phyloP scores from a whole-genome alignment of 177 flowering plant genomes.

The Vitis hybrid region DNA sequence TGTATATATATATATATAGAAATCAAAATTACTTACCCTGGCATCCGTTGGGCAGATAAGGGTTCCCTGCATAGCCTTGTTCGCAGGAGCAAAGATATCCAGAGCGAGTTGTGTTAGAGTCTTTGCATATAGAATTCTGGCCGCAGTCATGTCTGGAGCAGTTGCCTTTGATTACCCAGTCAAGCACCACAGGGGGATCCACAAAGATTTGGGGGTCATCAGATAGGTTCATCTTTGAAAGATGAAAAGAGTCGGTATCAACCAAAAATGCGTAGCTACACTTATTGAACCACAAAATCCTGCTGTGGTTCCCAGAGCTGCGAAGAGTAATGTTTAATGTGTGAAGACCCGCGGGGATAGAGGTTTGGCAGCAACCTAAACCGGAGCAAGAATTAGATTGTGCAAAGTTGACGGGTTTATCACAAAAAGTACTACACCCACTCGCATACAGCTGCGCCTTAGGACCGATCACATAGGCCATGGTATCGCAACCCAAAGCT shows the following conservation, averaged over 20 bases:
- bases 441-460: background rate
- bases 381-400: conserved; percentile 1
- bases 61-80: conserved; percentile 2
- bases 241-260: background rate
- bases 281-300: background rate
- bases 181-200: no score
- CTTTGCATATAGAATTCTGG: no score
- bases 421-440: background rate
- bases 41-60: conserved; percentile 8
- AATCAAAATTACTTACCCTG: background rate
- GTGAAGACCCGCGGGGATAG: background rate
- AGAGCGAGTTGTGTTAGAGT: background rate
- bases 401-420: background rate
- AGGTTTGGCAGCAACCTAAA: conserved; percentile 6
- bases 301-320: background rate
- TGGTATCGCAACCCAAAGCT: conserved; percentile 4
- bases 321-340: background rate
- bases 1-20: background rate
- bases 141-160: no score
- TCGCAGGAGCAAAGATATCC: conserved; percentile 7
- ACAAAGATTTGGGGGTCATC: background rate
- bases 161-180: no score
- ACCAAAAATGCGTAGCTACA: conserved; percentile 5
- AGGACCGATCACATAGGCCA: background rate
- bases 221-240: background rate